These are phyloP conservation scores for Solanum pimpinellifolium DNA, from an alignment of 257 asterid genomes.

Conservation along the genomic window DNA sequence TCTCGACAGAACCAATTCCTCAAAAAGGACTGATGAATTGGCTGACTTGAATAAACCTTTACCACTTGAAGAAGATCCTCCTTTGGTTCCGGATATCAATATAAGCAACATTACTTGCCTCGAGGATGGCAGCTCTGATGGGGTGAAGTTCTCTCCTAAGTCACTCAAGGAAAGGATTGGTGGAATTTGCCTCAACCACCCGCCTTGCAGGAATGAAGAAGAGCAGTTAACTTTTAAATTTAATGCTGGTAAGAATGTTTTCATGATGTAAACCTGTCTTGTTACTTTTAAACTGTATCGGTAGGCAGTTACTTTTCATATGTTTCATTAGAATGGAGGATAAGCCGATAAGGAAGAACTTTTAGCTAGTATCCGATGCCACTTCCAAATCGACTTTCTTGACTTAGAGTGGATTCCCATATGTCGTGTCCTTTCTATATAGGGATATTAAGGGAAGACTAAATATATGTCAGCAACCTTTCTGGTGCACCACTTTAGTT, in stretches of 20 bases:
- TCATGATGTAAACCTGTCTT: background rate
- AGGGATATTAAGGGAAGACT: background rate
- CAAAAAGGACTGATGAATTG: conserved; percentile 7
- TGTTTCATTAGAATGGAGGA: background rate
- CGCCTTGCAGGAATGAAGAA: conserved; percentile 8
- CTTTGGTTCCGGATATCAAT: conserved; percentile 1
- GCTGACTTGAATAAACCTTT: conserved; percentile 23
- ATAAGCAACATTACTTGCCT: background rate
- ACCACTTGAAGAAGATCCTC: conserved; percentile 1
- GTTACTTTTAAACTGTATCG: background rate
- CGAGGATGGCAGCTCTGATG: conserved; percentile 4
- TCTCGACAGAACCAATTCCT: conserved; percentile 3
- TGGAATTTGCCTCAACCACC: conserved; percentile 11
- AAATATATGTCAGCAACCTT: background rate
- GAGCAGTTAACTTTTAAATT: conserved; percentile 18
- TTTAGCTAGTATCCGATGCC: background rate
- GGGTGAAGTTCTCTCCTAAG: conserved; percentile 15
- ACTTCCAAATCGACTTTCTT: background rate
- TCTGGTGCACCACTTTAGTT: background rate
- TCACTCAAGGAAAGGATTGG: conserved; percentile 6
- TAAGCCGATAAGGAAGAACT: background rate
- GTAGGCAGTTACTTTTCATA: background rate
- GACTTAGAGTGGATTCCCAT: background rate
- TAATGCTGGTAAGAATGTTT: conserved; percentile 26
- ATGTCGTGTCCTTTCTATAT: background rate